Evolutionary conservation across 2,329 filamentous ascomycete species (phyloP).

Genomic region (Sporothrix mexicana): DNA sequence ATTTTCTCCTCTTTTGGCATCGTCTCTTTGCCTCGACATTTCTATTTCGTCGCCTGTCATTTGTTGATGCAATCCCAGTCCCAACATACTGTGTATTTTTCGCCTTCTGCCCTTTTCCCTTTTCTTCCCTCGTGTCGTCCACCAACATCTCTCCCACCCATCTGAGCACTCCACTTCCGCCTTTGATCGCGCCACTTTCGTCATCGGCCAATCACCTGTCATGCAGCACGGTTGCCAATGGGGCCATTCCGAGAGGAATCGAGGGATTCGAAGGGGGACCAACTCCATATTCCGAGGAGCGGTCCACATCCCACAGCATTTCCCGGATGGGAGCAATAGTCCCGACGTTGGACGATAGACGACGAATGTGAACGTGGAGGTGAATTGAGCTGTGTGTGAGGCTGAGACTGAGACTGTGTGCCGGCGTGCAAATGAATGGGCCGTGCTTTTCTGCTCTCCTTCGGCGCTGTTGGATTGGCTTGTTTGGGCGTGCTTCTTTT

Average conservation of each 20-base stretch:
- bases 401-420: too few species aligned
- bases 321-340: constrained; percentile 24
- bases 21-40: too few species aligned
- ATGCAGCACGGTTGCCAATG: neutral
- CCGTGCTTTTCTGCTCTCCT: too few species aligned
- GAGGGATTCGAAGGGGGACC: too few species aligned
- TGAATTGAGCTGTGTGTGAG: neutral
- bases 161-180: constrained; percentile 10
- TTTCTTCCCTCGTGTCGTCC: neutral
- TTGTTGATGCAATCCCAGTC: too few species aligned
- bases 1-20: too few species aligned
- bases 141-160: neutral
- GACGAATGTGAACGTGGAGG: neutral
- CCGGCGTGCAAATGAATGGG: too few species aligned
- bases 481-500: too few species aligned
- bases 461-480: too few species aligned
- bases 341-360: constrained; percentile 9
- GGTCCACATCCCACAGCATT: constrained; percentile 7
- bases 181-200: constrained; percentile 1
- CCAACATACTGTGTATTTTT: too few species aligned
- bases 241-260: constrained; percentile 3
- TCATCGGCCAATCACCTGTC: neutral
- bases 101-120: neutral
- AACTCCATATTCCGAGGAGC: neutral
- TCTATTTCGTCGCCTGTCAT: too few species aligned